Base-by-base conservation (phyloP, 1,139 yeast species). In the Suhomyces wounanorum region DNA sequence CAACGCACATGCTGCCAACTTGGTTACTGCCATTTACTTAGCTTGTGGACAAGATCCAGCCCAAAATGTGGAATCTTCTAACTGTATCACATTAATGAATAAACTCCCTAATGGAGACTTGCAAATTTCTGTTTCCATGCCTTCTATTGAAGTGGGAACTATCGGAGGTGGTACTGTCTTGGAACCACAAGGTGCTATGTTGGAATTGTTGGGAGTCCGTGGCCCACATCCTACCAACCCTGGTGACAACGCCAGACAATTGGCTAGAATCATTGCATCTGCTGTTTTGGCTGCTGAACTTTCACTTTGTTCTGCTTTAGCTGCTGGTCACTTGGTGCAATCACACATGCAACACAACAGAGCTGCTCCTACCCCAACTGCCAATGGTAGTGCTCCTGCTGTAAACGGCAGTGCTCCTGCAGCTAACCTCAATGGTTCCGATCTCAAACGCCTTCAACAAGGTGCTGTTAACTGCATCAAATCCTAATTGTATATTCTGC, bases 1-100 rank as follows among this genome's bases (percentile, higher is more conserved):
- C 73, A 94, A 95, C 67, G 99, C 99, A 0, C 99, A 94, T 60
- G 98, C 99, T 45, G 96, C 99, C 44, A 94, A 94, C 68, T 75
- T 94, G 62, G 94, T 94, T 38, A 94, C 99, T 30, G 98, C 99
- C 10, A 86, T 94, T 28, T 94, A 73, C 69, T 76, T 94, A 60
- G 99, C 99, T 3, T 84, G 96, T 58, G 99, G 99, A 53, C 99
- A 94, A 77, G 99, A 94, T 72, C 98, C 98, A 13, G 98, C 98
- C 1, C 98, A 91, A 74, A 94, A 92, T 65, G 98, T 95, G 50
- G 99, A 94, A 73, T 86, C 96, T 53, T 90, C 97, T 35, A 94
- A 92, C 73, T 95, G 99, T 85, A 92, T 95, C 58, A 94, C 99
- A 1, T 77, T 94, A 59, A 91, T 95, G 96, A 86, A 87, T 64